phyloP scores from a whole-genome alignment of 768 basidiomycete species.

The Tylopilus sp. region DNA sequence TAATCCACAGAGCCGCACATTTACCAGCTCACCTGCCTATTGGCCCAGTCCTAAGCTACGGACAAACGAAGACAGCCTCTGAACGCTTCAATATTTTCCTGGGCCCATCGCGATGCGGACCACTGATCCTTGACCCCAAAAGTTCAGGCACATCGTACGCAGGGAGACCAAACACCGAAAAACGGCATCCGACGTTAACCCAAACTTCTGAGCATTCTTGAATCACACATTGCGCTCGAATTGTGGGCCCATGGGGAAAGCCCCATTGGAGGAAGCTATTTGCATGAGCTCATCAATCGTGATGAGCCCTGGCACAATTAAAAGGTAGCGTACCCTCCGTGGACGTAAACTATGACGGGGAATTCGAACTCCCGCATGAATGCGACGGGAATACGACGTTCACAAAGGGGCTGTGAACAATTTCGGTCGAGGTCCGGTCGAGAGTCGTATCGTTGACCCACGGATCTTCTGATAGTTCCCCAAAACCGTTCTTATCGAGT shows the following conservation, averaged over 20 bases:
- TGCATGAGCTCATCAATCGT: not conserved
- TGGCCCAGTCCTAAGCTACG: not conserved
- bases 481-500: constrained; percentile 61
- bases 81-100: constrained; percentile 61
- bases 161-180: constrained; percentile 72
- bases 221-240: constrained; percentile 62
- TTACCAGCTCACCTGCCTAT: constrained; percentile 49
- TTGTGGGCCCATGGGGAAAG: not conserved
- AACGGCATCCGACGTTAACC: constrained; percentile 72
- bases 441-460: constrained; percentile 22
- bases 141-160: constrained; percentile 66
- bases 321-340: constrained; percentile 58
- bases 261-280: not conserved
- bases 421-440: not conserved
- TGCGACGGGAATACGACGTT: constrained; percentile 58
- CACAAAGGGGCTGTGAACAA: constrained; percentile 48
- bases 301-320: not conserved
- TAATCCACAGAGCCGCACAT: constrained; percentile 41
- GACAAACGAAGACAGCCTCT: constrained; percentile 46
- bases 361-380: constrained; percentile 40
- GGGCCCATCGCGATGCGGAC: constrained; percentile 68
- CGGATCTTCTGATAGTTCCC: constrained; percentile 70
- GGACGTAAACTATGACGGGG: constrained; percentile 73
- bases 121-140: constrained; percentile 83
- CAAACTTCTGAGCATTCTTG: constrained; percentile 63